Percentiles rank a stretch among this genome's conserved stretches.
Evolutionary conservation across 2,329 filamentous ascomycete genomes (phyloP).

Genomic region (Phaeosphaeria sp.): DNA sequence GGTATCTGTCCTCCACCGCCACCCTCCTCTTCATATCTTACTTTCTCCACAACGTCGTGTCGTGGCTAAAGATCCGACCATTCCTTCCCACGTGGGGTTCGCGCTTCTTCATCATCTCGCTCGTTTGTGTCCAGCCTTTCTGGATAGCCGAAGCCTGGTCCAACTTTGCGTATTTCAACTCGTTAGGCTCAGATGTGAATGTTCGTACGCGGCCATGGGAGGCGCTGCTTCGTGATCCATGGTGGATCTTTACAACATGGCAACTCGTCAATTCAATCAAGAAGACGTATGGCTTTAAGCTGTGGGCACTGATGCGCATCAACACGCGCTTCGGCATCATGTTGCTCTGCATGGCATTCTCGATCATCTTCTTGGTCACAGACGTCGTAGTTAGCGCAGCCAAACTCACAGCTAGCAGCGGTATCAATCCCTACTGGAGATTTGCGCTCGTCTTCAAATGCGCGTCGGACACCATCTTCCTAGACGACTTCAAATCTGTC

Average conservation of each 20-base stretch:
- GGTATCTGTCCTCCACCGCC: conserved; percentile 44
- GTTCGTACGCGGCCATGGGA: conserved; percentile 40
- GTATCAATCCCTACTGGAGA: conserved; percentile 46
- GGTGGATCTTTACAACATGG: conserved; percentile 48
- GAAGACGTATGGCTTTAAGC: conserved; percentile 40
- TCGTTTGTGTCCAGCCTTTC: conserved; percentile 43
- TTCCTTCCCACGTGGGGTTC: conserved; percentile 45
- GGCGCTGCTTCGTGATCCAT: conserved; percentile 41
- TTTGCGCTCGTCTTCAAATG: conserved; percentile 47
- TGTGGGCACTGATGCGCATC: conserved; percentile 32
- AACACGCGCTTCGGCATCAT: conserved; percentile 43
- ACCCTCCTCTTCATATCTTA: conserved; percentile 45
- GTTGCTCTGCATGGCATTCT: conserved; percentile 42
- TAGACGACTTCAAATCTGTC: conserved; percentile 46
- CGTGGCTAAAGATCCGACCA: conserved; percentile 45
- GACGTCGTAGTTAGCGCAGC: conserved; percentile 41
- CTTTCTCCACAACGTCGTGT: conserved; percentile 44
- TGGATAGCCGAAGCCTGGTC: conserved; percentile 46
- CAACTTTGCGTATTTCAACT: conserved; percentile 46
- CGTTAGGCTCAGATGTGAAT: conserved; percentile 37
- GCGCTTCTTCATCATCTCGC: conserved; percentile 38
- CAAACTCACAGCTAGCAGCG: conserved; percentile 28
- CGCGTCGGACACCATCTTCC: conserved; percentile 44
- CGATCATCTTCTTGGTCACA: conserved; percentile 39
- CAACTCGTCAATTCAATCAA: conserved; percentile 39